A percentile compares a stretch with the other conserved stretches of the same genome.
phyloP scores from a whole-genome alignment of 805 yeast species.

The Hanseniaspora occidentalis region DNA sequence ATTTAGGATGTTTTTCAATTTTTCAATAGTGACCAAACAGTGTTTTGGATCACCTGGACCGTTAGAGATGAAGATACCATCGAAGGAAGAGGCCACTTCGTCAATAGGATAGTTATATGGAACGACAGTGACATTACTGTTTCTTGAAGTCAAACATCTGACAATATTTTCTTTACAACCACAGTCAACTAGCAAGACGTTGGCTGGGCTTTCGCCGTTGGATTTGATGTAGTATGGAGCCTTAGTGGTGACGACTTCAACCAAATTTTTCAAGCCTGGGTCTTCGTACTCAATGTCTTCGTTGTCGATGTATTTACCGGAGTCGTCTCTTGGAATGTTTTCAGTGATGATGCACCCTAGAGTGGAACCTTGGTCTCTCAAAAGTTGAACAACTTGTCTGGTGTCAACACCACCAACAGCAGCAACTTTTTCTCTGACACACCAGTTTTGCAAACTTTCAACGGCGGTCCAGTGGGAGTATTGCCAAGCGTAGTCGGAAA shows the following conservation, averaged over 20 bases:
- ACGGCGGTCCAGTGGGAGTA: slow-evolving; percentile 99
- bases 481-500: slow-evolving; percentile 86
- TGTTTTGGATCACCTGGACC: slow-evolving; percentile 98
- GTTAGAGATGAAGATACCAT: slow-evolving; percentile 87
- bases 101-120: slow-evolving; percentile 93
- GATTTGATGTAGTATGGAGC: slow-evolving; percentile 84
- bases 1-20: slow-evolving; percentile 60
- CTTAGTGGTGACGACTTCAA: slow-evolving; percentile 87
- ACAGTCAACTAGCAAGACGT: slow-evolving; percentile 91
- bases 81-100: slow-evolving; percentile 81
- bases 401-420: slow-evolving; percentile 97
- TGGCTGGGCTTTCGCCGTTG: slow-evolving; percentile 42
- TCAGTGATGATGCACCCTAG: slow-evolving; percentile 84
- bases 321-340: slow-evolving; percentile 31
- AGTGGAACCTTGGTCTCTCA: slow-evolving; percentile 94
- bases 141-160: slow-evolving; percentile 87
- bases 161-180: slow-evolving; percentile 97
- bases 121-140: slow-evolving; percentile 91
- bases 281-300: slow-evolving; percentile 42
- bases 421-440: slow-evolving; percentile 91
- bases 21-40: slow-evolving; percentile 65
- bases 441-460: slow-evolving; percentile 90
- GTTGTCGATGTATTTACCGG: slow-evolving; percentile 4
- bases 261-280: slow-evolving; percentile 83
- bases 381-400: slow-evolving; percentile 79